phyloP scores from a whole-genome alignment of 2,329 filamentous ascomycete genomes.

The Aspergillus amoenus region DNA sequence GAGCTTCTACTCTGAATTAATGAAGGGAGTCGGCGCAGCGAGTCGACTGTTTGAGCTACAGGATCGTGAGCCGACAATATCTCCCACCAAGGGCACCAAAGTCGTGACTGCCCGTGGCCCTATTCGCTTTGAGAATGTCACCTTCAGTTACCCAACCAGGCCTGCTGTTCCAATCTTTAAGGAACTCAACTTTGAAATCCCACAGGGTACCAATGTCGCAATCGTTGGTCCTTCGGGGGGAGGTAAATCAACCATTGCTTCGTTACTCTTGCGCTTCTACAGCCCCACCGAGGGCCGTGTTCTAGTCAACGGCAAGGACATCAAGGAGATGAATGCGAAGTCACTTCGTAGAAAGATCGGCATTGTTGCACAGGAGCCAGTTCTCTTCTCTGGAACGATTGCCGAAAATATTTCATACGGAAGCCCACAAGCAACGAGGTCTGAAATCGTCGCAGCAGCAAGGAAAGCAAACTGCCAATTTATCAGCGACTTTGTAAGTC shows the following conservation, averaged over 20 bases:
- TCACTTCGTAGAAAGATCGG: slow-evolving; percentile 89
- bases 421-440: slow-evolving; percentile 71
- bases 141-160: slow-evolving; percentile 89
- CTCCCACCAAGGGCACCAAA: slow-evolving; percentile 76
- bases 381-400: slow-evolving; percentile 79
- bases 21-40: slow-evolving; percentile 98
- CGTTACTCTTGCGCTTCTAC: slow-evolving; percentile 90
- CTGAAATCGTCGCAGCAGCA: slow-evolving; percentile 83
- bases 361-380: slow-evolving; percentile 92
- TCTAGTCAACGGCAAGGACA: slow-evolving; percentile 79
- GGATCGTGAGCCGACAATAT: slow-evolving; percentile 81
- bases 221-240: slow-evolving; percentile 95
- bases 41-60: slow-evolving; percentile 94
- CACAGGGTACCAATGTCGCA: slow-evolving; percentile 89
- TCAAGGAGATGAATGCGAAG: slow-evolving; percentile 86
- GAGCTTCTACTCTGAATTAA: slow-evolving; percentile 95
- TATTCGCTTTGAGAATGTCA: slow-evolving; percentile 83
- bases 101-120: slow-evolving; percentile 82
- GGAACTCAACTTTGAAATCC: slow-evolving; percentile 83
- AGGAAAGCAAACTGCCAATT: slow-evolving; percentile 94
- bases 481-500: slow-evolving; percentile 80
- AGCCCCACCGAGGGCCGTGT: slow-evolving; percentile 75
- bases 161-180: slow-evolving; percentile 91
- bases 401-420: slow-evolving; percentile 89
- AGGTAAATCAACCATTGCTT: slow-evolving; percentile 93